These are phyloP conservation scores for Heritiera littoralis DNA, from an alignment of 345 rosid genomes.

Conservation along the genomic window DNA sequence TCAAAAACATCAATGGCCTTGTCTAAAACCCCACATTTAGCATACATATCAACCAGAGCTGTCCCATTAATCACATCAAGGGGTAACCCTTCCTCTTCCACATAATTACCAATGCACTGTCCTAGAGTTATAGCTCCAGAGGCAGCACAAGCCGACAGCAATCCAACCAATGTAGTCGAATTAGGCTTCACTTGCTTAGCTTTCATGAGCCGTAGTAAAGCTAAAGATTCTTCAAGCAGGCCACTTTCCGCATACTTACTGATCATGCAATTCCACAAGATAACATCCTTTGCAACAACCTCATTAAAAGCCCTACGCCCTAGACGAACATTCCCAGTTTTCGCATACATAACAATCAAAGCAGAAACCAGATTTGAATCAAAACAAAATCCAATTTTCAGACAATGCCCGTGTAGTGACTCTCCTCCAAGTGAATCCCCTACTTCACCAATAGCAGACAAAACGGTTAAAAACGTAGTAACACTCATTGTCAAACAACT, in stretches of 20 bases:
- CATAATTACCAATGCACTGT: constrained; percentile 30
- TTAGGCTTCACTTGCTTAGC: constrained; percentile 40
- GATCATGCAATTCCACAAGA: constrained; percentile 69
- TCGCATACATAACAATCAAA: constrained; percentile 52
- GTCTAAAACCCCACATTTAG: constrained; percentile 55
- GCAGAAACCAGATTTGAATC: constrained; percentile 51
- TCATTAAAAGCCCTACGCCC: constrained; percentile 53
- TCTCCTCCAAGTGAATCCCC: constrained; percentile 41
- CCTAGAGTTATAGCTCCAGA: constrained; percentile 45
- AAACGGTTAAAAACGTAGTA: constrained; percentile 42
- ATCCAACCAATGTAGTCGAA: constrained; percentile 56
- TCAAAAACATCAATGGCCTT: constrained; percentile 47
- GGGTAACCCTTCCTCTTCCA: constrained; percentile 45
- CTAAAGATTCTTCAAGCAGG: constrained; percentile 47
- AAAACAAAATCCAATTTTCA: constrained; percentile 44
- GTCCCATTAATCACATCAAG: constrained; percentile 60
- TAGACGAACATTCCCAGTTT: constrained; percentile 37
- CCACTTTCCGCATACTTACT: constrained; percentile 57
- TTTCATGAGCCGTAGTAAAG: constrained; percentile 56
- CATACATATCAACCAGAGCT: constrained; percentile 62
- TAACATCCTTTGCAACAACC: constrained; percentile 45
- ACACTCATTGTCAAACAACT: constrained; percentile 33
- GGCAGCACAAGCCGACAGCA: constrained; percentile 56
- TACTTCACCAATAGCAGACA: constrained; percentile 43
- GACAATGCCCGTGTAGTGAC: constrained; percentile 48